Percentiles rank a stretch among this genome's conserved stretches.
These are phyloP conservation scores for Neostapfia colusana DNA, from an alignment of 176 grass and related monocot species.

Conservation along the genomic window DNA sequence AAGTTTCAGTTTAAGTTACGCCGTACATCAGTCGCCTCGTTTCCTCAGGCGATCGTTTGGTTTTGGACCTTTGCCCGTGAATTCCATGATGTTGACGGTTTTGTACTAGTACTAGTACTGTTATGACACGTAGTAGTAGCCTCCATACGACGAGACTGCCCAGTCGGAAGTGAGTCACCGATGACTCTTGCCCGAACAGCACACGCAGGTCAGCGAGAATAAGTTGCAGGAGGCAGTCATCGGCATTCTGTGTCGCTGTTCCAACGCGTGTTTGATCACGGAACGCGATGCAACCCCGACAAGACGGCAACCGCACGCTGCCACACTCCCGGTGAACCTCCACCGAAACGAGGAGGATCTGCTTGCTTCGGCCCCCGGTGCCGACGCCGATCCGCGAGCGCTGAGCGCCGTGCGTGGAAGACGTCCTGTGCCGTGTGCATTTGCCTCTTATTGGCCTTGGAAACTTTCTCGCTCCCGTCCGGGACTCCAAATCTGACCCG, in stretches of 20 bases:
- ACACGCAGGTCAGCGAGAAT: neutral
- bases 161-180: neutral
- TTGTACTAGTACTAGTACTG: no score
- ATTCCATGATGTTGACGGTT: neutral
- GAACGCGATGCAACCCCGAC: neutral
- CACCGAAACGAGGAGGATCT: neutral
- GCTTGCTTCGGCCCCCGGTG: neutral
- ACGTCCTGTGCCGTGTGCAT: neutral
- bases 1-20: neutral
- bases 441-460: neutral
- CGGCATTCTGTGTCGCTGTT: neutral
- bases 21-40: neutral
- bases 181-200: neutral
- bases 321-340: neutral
- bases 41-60: neutral
- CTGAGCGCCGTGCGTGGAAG: neutral
- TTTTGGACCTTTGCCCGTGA: neutral
- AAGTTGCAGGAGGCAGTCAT: no score
- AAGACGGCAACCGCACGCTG: neutral
- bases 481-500: neutral
- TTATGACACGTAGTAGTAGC: neutral
- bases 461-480: neutral
- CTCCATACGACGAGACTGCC: neutral
- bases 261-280: slow-evolving; percentile 23
- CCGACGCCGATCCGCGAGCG: neutral